Conservation (phyloP, 2,329 filamentous ascomycete species). For the Cryphonectria nitschkei region DNA sequence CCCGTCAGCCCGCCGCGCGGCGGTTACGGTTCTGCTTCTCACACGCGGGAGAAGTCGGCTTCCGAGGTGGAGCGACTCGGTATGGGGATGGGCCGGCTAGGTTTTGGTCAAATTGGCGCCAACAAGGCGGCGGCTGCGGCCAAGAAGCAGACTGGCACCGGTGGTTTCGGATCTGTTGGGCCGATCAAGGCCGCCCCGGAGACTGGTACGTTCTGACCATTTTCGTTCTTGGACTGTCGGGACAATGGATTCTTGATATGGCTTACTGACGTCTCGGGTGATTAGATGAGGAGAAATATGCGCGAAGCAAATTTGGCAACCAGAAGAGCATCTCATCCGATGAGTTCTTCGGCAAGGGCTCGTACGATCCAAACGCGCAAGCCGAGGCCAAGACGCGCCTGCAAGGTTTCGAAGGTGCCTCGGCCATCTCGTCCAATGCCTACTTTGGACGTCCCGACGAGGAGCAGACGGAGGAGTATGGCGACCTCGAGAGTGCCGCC, state of each 20-base stretch:
- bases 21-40: slow-evolving; percentile 64
- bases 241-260: neutral
- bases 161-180: slow-evolving; percentile 84
- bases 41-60: slow-evolving; percentile 64
- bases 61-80: slow-evolving; percentile 87
- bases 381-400: slow-evolving; percentile 85
- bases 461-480: slow-evolving; percentile 73
- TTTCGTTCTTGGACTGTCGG: neutral
- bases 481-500: slow-evolving; percentile 88
- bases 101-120: slow-evolving; percentile 83
- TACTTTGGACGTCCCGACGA: slow-evolving; percentile 96
- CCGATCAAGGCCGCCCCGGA: slow-evolving; percentile 68
- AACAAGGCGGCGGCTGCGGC: slow-evolving; percentile 57
- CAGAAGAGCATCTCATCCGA: slow-evolving; percentile 98
- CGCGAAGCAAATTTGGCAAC: slow-evolving; percentile 82
- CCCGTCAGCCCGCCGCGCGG: slow-evolving; percentile 69
- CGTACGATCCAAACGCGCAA: slow-evolving; percentile 79
- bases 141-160: slow-evolving; percentile 74
- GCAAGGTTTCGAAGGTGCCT: slow-evolving; percentile 90
- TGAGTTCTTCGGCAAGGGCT: slow-evolving; percentile 94
- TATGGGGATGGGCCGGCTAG: slow-evolving; percentile 83
- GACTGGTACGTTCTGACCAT: slow-evolving; percentile 57
- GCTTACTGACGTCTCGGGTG: slow-evolving; percentile 33
- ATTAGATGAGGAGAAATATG: slow-evolving; percentile 74
- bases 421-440: slow-evolving; percentile 90